Conservation (phyloP, 2,329 filamentous ascomycete genomes). For the Cladosporium oxysporum region DNA sequence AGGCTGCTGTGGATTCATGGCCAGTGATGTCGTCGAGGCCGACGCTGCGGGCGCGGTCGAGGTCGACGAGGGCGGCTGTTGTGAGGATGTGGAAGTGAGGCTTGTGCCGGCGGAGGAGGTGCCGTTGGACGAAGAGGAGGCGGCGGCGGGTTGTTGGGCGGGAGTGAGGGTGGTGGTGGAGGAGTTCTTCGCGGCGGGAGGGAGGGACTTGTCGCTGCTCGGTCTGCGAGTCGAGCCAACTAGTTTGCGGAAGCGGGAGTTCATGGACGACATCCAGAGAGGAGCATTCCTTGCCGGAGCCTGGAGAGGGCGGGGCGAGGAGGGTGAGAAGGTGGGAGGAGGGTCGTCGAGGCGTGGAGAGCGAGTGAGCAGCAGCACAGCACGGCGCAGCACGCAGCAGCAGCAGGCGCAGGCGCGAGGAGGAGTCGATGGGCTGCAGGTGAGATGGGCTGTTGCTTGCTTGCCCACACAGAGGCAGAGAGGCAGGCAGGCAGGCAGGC, state of each 20-base stretch:
- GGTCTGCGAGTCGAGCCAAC: conserved; percentile 79
- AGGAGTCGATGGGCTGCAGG: conserved; percentile 1
- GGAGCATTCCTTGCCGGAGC: conserved; percentile 21
- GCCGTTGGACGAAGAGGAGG: conserved; percentile 33
- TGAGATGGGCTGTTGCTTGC: neutral
- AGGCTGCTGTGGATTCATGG: conserved; percentile 56
- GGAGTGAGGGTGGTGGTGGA: conserved; percentile 41
- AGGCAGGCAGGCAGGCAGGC: neutral
- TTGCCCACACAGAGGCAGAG: neutral
- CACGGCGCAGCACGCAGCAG: neutral
- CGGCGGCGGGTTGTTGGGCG: conserved; percentile 30
- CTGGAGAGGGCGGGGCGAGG: conserved; percentile 15
- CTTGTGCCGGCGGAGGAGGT: conserved; percentile 39
- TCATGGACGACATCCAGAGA: conserved; percentile 71
- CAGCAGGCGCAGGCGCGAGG: conserved; percentile 2
- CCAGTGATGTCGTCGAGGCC: conserved; percentile 52
- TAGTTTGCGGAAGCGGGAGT: conserved; percentile 76
- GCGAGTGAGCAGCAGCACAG: neutral
- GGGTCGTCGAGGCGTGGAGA: neutral
- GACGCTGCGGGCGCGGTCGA: conserved; percentile 32
- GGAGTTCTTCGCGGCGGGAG: conserved; percentile 41
- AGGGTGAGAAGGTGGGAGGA: neutral
- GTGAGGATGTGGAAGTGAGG: conserved; percentile 39
- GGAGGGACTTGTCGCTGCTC: conserved; percentile 63
- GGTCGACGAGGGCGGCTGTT: conserved; percentile 25